Percentiles rank a stretch among this genome's conserved stretches.
phyloP scores from a whole-genome alignment of 805 yeast species.

The Wickerhamomyces bovis region DNA sequence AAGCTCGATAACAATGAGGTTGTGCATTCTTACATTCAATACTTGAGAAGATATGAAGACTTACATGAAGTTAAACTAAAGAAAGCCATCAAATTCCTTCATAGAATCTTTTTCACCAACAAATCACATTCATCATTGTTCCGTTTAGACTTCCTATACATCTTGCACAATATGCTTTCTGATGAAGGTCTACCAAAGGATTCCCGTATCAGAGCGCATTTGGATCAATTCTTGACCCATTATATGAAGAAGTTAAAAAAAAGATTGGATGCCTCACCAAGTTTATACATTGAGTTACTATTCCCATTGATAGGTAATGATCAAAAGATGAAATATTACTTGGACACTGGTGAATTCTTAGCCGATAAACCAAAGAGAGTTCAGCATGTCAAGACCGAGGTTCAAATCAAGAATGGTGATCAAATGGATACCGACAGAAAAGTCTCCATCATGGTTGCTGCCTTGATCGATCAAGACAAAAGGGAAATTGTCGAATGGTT shows the following conservation, averaged over 20 bases:
- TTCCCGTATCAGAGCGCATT: slow-evolving; percentile 46
- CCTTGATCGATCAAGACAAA: slow-evolving; percentile 40
- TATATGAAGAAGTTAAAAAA: slow-evolving; percentile 54
- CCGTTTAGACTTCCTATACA: slow-evolving; percentile 67
- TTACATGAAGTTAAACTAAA: slow-evolving; percentile 54
- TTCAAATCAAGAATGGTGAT: slow-evolving; percentile 24
- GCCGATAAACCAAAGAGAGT: slow-evolving; percentile 11
- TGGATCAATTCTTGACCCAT: slow-evolving; percentile 58
- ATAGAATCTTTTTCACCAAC: slow-evolving; percentile 58
- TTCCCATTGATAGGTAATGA: slow-evolving; percentile 49
- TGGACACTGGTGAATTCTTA: slow-evolving; percentile 50
- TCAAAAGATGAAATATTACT: slow-evolving; percentile 41
- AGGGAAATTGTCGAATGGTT: slow-evolving; percentile 39
- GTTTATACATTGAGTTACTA: slow-evolving; percentile 55
- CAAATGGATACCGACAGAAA: slow-evolving; percentile 38
- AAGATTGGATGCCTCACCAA: slow-evolving; percentile 44
- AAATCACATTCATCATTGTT: slow-evolving; percentile 53
- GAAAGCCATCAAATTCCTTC: slow-evolving; percentile 62
- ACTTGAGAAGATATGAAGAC: slow-evolving; percentile 56
- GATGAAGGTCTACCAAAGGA: slow-evolving; percentile 42
- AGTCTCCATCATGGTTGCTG: slow-evolving; percentile 44
- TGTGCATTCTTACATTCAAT: slow-evolving; percentile 59
- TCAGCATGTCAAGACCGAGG: slow-evolving; percentile 8
- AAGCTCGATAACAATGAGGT: slow-evolving; percentile 52
- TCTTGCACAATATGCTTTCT: slow-evolving; percentile 48